Evolutionary conservation across 306 rosid species (phyloP), one percentile per base, ranked within the genome.

Genomic region (Geum urbanum): DNA sequence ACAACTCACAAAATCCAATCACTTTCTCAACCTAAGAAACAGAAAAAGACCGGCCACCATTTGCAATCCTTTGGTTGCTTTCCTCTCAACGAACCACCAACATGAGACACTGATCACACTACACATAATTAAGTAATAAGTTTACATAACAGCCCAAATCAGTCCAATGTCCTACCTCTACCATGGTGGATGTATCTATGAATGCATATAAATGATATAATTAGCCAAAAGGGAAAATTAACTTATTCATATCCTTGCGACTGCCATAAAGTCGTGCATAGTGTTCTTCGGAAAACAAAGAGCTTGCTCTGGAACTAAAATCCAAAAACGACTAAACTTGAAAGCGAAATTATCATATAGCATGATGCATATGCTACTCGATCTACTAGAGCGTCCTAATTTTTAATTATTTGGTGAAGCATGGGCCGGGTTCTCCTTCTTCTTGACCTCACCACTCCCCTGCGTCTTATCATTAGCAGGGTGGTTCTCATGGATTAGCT

Each of bases 361-460:
- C 24, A 52, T 8, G 56, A n/a, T 6, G 11, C 11, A 20, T 12
- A 5, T 52, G 5, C 62, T n/a, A n/a, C n/a, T n/a, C n/a, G n/a
- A n/a, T n/a, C n/a, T n/a, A 56, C 7, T 0, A 24, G 8, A 1
- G 61, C 10, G 0, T 11, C 40, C 41, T 56, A 24, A 12, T 11
- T 56, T 10, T 6, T 51, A 22, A 4, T 51, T 5, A 72, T n/a
- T n/a, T n/a, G 54, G 18, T 66, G 59, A 13, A 5, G 19, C 18
- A n/a, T 49, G 8, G 5, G 80, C 22, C 51, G 89, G 98, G 74
- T 71, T 86, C 77, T 90, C 96, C 85, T 88, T 90, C 86, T 90
- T 96, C 85, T 90, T 92, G 84, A 92, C 96, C 72, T 88, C n/a
- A n/a, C n/a, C 96, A 40, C 98, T 85, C 48, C 98, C 97, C 48